Base-by-base conservation (phyloP, 2,329 filamentous ascomycete species). In the Aspergillus sp. region DNA sequence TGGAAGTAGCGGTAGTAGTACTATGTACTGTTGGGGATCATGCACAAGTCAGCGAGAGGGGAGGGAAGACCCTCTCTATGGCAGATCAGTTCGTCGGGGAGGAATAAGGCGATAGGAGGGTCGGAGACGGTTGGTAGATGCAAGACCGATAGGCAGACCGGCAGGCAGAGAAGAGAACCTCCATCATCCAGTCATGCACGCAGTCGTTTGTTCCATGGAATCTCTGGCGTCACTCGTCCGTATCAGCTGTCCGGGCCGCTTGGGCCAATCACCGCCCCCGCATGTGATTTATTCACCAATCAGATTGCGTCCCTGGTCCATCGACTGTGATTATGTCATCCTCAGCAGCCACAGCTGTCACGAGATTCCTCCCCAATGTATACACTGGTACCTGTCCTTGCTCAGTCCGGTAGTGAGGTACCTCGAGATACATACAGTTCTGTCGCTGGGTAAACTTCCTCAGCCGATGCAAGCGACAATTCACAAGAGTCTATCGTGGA, bases 151-250 rank as follows among this genome's bases (percentile, higher is more conserved):
- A 54, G 54, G 53, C 51, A 55, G 45, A 52, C 36, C 47, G 23
- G 53, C 47, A 57, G 14, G 45, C 45, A 58, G 52, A 47, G 44
- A 34, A 25, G 47, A 25, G 41, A 43, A 40, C 34, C 6, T 11
- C 32, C 32, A 34, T 34, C 32, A 34, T 11, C 11, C 32, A 38
- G 13, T 38, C 34, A 38, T n/a, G 34, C 14, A 17, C 13, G 34
- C 14, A 38, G 34, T 38, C 16, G 34, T n/a, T 38, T 29, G 34
- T n/a, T 11, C 34, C 14, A 38, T 38, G 43, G 34, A 46, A 38
- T 20, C 14, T 42, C 60, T 63, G 61, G 59, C 62, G 62, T 64
- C 62, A 64, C 56, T 63, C 41, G 57, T 53, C 50, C 31, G 52
- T 62, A 64, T 64, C 62, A 63, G 57, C 59, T 62, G 36, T 32